phyloP scores from a whole-genome alignment of 352 stramenopile genomes.

The Peronosclerospora sorghi region DNA sequence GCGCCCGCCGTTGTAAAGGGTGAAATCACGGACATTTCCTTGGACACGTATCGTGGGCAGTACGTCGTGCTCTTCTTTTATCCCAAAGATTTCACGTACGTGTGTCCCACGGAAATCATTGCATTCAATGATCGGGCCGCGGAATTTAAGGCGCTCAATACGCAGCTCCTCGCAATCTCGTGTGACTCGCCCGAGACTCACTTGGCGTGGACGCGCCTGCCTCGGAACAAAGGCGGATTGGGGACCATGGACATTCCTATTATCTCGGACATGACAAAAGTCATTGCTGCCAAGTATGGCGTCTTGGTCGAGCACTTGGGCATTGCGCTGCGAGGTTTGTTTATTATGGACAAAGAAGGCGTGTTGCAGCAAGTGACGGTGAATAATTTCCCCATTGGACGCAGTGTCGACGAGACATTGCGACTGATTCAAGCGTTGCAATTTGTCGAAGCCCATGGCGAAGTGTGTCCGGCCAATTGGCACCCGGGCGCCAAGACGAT shows the following conservation, averaged over 20 bases:
- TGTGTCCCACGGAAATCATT: slow-evolving; percentile 88
- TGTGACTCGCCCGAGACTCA: slow-evolving; percentile 88
- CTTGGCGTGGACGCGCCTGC: slow-evolving; percentile 81
- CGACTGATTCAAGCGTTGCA: slow-evolving; percentile 88
- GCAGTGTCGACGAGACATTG: slow-evolving; percentile 88
- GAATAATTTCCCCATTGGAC: slow-evolving; percentile 88
- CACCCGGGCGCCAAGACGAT: slow-evolving; percentile 87
- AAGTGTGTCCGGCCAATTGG: slow-evolving; percentile 91
- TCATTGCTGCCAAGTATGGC: slow-evolving; percentile 86
- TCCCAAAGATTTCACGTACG: slow-evolving; percentile 86
- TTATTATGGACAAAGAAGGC: slow-evolving; percentile 89
- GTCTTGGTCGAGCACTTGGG: slow-evolving; percentile 81
- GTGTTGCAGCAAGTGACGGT: slow-evolving; percentile 82
- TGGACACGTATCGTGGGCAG: slow-evolving; percentile 79
- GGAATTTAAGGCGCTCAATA: slow-evolving; percentile 79
- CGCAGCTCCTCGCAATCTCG: slow-evolving; percentile 82
- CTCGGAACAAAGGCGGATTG: slow-evolving; percentile 86
- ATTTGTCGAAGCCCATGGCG: slow-evolving; percentile 87
- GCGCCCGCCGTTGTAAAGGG: slow-evolving; percentile 65
- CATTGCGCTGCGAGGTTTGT: slow-evolving; percentile 83
- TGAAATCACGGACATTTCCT: slow-evolving; percentile 74
- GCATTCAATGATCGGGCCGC: slow-evolving; percentile 78
- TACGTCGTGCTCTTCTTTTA: slow-evolving; percentile 90
- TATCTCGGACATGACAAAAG: slow-evolving; percentile 89
- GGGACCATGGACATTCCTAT: slow-evolving; percentile 90